Conservation (phyloP, 2,329 filamentous ascomycete species). For the Fusarium goolgardi region DNA sequence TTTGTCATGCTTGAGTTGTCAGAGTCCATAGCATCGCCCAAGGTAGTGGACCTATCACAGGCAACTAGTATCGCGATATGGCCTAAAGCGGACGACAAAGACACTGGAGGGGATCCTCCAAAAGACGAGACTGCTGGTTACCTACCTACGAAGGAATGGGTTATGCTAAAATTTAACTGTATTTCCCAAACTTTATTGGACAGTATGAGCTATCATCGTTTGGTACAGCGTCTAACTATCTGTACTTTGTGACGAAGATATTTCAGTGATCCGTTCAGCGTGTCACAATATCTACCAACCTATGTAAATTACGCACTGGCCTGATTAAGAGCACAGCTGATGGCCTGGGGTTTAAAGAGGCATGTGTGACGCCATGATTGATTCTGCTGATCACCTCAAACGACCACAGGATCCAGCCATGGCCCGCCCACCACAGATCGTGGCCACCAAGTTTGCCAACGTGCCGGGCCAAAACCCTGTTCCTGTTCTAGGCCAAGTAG, state of each 20-base stretch:
- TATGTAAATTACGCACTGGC: neutral
- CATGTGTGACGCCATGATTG: slow-evolving; percentile 18
- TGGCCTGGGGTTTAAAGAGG: slow-evolving; percentile 4
- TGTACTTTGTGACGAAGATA: neutral
- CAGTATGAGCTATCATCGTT: neutral
- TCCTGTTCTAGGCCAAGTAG: slow-evolving; percentile 18
- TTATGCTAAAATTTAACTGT: neutral
- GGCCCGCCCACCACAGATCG: slow-evolving; percentile 17
- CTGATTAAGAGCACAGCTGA: slow-evolving; percentile 2
- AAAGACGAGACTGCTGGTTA: slow-evolving; percentile 15
- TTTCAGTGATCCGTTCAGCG: neutral
- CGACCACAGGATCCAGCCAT: slow-evolving; percentile 6
- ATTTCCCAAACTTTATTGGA: slow-evolving; percentile 1
- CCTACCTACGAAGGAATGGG: neutral
- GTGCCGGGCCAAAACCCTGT: slow-evolving; percentile 28
- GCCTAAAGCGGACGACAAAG: slow-evolving; percentile 12
- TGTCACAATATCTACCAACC: neutral
- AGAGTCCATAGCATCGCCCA: neutral
- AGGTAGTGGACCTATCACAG: slow-evolving; percentile 3
- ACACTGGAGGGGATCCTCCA: slow-evolving; percentile 13
- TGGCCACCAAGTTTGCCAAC: slow-evolving; percentile 33
- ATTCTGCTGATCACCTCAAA: slow-evolving; percentile 4
- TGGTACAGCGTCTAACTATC: neutral
- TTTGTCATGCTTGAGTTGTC: neutral
- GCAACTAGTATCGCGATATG: neutral